Conservation (phyloP, 345 rosid genomes). For the Psidium friedrichsthalianum region DNA sequence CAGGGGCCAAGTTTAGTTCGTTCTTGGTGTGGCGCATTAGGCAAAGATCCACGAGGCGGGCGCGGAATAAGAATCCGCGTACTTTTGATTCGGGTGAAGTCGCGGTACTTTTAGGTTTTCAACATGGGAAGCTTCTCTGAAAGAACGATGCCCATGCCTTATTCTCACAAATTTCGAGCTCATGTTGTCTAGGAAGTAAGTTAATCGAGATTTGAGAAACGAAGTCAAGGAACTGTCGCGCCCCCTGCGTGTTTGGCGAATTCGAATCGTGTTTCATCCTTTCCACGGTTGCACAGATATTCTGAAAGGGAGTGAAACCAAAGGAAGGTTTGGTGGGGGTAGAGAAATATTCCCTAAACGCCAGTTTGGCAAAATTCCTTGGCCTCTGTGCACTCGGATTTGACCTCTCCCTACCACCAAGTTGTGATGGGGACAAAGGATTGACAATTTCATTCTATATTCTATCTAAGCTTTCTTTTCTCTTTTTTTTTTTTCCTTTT, state of each 20-base stretch:
- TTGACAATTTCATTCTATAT: neutral
- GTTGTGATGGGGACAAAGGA: neutral
- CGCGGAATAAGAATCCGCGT: no score
- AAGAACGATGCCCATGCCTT: neutral
- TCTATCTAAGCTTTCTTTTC: neutral
- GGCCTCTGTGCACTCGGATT: neutral
- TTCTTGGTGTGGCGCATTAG: no score
- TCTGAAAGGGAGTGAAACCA: neutral
- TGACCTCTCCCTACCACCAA: neutral
- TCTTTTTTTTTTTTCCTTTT: neutral
- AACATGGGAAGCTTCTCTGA: no score
- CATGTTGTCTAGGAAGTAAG: neutral
- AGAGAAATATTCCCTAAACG: neutral
- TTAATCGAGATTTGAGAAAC: neutral
- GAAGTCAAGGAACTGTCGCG: neutral
- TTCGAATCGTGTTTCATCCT: neutral
- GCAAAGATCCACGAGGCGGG: no score
- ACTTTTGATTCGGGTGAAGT: no score
- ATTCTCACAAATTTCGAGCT: neutral
- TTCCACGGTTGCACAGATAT: neutral
- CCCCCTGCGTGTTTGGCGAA: neutral
- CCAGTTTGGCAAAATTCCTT: neutral
- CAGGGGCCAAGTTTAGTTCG: no score
- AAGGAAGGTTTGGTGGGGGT: neutral
- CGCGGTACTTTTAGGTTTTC: no score